Evolutionary conservation across 306 rosid genomes (phyloP).

Genomic region (Lathyrus tuberosus): DNA sequence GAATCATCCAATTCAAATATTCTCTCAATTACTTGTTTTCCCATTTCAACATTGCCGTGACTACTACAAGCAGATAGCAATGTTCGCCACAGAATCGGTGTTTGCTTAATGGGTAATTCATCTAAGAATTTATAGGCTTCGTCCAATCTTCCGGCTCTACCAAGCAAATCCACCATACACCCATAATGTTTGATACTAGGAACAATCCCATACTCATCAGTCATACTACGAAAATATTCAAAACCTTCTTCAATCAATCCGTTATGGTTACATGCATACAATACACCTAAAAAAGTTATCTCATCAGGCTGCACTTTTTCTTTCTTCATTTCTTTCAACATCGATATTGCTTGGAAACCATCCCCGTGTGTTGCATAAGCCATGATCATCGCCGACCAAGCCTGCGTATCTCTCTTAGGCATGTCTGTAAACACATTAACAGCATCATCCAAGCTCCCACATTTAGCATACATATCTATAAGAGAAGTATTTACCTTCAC

Average conservation of each 20-base stretch:
- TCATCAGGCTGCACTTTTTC: constrained; percentile 67
- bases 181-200: constrained; percentile 83
- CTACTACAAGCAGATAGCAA: constrained; percentile 72
- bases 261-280: constrained; percentile 81
- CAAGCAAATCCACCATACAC: constrained; percentile 85
- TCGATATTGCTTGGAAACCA: constrained; percentile 55
- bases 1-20: constrained; percentile 74
- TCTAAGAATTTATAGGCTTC: constrained; percentile 78
- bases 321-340: constrained; percentile 74
- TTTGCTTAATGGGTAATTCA: constrained; percentile 62
- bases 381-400: constrained; percentile 81
- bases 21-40: constrained; percentile 55
- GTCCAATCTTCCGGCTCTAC: constrained; percentile 69
- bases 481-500: constrained; percentile 88
- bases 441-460: constrained; percentile 77
- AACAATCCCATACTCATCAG: constrained; percentile 54
- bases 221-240: constrained; percentile 65
- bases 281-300: constrained; percentile 69
- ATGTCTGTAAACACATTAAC: constrained; percentile 62
- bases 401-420: constrained; percentile 72
- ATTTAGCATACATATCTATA: constrained; percentile 82
- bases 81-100: constrained; percentile 79
- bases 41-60: constrained; percentile 77
- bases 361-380: constrained; percentile 82
- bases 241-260: constrained; percentile 76